Base-by-base conservation (phyloP, 345 rosid species). In the Clausena lansium region DNA sequence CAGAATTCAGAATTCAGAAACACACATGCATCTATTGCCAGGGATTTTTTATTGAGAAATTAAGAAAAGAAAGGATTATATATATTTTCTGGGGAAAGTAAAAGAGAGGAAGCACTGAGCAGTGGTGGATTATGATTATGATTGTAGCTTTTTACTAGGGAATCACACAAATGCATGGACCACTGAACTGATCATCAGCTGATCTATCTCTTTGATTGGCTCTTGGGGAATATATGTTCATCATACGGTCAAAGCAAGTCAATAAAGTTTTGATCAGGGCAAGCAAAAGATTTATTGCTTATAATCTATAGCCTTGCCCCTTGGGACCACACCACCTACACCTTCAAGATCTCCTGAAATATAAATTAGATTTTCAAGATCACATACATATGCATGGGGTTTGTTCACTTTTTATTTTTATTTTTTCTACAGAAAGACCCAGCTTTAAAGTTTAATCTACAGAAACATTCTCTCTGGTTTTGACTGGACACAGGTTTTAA, bases 241-340 rank as follows among this genome's bases (percentile, higher is more conserved):
- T 41, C 67, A 32, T 57, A 67, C 79, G 75, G 83, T 82, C 77
- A 85, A 85, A 85, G 69, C 64, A 57, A 80, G 88, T 85, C 90
- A 79, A 85, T 82, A 79, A 77, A 67, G 75, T 76, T 58, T 38
- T 24, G 9, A 19, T 8, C 35, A 25, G 39, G 30, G 28, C 3
- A 30, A 8, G 19, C 50, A 45, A 13, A 45, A 11, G 50, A 11
- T 45, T 45, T 45, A 3, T 11, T 45, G 50, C 4, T 11, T 3
- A 13, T 45, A 45, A 17, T 17, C 50, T 45, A 13, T 45, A 45
- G 11, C 50, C 17, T 45, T 45, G 50, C 50, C 11, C 50, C 50
- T 3, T 13, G 50, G 50, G 50, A 45, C 50, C 50, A 45, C 5
- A 3, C 50, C 17, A 45, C 0, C 3, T 9, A 11, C 83, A 69